A percentile compares a stretch with the other conserved stretches of the same genome.
Conservation (phyloP, 192 early-diverging fungal species). For the Backusella westeae region DNA sequence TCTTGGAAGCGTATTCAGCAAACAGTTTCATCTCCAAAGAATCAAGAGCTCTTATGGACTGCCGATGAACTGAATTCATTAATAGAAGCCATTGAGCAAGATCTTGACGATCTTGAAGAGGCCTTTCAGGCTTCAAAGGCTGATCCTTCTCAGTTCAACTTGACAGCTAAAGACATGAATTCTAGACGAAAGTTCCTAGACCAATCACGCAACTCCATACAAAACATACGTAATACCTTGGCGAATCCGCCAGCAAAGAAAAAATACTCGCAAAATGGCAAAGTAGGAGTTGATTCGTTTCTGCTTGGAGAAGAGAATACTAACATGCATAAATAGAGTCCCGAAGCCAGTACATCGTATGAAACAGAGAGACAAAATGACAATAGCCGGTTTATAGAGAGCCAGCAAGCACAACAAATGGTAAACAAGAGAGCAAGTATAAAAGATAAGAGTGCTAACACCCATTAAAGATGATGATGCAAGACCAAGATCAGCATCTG, state of each 20-base stretch:
- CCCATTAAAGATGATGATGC: slow-evolving; percentile 44
- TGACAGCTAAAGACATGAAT: slow-evolving; percentile 38
- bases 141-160: slow-evolving; percentile 43
- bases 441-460: not conserved
- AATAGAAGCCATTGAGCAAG: slow-evolving; percentile 43
- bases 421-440: slow-evolving; percentile 7
- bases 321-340: slow-evolving; percentile 1
- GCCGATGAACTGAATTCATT: slow-evolving; percentile 47
- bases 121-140: slow-evolving; percentile 36
- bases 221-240: slow-evolving; percentile 26
- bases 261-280: slow-evolving; percentile 7
- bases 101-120: slow-evolving; percentile 55
- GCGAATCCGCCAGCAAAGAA: slow-evolving; percentile 30
- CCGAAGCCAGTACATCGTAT: slow-evolving; percentile 11
- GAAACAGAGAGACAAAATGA: slow-evolving; percentile 18
- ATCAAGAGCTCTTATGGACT: slow-evolving; percentile 55
- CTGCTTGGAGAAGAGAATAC: not conserved
- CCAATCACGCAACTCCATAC: slow-evolving; percentile 21
- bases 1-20: slow-evolving; percentile 54
- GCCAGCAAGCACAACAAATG: slow-evolving; percentile 32
- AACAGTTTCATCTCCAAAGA: slow-evolving; percentile 50
- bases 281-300: not conserved
- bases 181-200: slow-evolving; percentile 28
- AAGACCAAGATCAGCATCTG: slow-evolving; percentile 58
- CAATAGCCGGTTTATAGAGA: slow-evolving; percentile 36